A percentile compares a stretch with the other conserved stretches of the same genome.
Evolutionary conservation across 192 early-diverging fungal species (phyloP).

Genomic region (Rhizoclosmatium globosum): DNA sequence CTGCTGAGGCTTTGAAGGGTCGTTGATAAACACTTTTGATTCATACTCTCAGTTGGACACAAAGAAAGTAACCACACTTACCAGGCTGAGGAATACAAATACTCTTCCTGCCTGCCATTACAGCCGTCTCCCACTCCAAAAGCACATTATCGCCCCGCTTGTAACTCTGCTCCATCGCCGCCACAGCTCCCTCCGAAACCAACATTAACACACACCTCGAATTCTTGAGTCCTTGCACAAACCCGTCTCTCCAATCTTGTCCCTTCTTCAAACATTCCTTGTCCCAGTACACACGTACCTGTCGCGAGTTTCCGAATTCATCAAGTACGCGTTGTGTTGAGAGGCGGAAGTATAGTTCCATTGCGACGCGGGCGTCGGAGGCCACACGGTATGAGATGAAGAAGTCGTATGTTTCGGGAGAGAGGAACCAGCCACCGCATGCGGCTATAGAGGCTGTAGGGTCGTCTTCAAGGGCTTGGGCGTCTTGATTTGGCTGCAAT

Average conservation of each 20-base stretch:
- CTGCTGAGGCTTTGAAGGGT: not conserved
- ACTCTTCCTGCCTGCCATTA: constrained; percentile 16
- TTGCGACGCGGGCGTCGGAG: constrained; percentile 26
- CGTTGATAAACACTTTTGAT: constrained; percentile 27
- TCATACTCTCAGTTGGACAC: not conserved
- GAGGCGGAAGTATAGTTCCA: constrained; percentile 38
- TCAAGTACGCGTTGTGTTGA: constrained; percentile 32
- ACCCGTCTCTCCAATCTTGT: constrained; percentile 39
- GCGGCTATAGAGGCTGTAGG: constrained; percentile 12
- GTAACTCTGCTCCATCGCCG: constrained; percentile 17
- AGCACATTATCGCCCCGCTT: constrained; percentile 31
- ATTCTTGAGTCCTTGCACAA: constrained; percentile 39
- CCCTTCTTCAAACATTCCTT: constrained; percentile 40
- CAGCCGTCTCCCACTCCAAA: constrained; percentile 46
- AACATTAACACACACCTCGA: constrained; percentile 39
- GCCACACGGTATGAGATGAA: constrained; percentile 43
- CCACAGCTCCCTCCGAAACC: constrained; percentile 28
- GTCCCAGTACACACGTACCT: constrained; percentile 28
- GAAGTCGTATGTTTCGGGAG: constrained; percentile 38
- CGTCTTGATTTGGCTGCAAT: no score
- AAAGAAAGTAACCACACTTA: not conserved
- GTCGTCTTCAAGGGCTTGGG: constrained; percentile 6
- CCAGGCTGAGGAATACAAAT: constrained; percentile 36
- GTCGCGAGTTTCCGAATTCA: constrained; percentile 17
- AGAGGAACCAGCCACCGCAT: constrained; percentile 21